These are phyloP conservation scores for Chimonanthus salicifolius DNA, from an alignment of 164 flowering plant species.

Conservation along the genomic window DNA sequence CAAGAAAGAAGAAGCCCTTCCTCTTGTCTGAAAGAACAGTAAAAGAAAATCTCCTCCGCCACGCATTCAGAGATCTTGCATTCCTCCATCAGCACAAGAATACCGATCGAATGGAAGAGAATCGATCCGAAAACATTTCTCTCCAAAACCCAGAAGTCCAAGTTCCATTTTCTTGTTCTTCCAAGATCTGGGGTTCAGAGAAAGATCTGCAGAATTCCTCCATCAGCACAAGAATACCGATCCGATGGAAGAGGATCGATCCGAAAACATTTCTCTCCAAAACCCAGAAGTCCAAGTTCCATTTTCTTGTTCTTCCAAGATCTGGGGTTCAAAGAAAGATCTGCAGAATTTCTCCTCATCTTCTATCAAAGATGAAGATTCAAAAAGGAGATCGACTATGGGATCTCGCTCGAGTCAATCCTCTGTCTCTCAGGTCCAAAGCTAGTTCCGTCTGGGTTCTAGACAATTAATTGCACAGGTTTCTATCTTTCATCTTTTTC, in stretches of 20 bases:
- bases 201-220: neutral
- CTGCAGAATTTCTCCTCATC: no score
- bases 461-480: constrained; percentile 40
- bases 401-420: constrained; percentile 36
- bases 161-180: constrained; percentile 11
- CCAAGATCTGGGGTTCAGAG: constrained; percentile 17
- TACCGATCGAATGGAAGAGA: constrained; percentile 30
- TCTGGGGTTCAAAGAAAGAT: constrained; percentile 6
- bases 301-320: constrained; percentile 18
- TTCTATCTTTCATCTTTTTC: neutral
- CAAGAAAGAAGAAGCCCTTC: neutral
- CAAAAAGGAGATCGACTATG: constrained; percentile 21
- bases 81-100: neutral
- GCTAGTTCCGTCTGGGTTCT: constrained; percentile 44
- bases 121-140: neutral
- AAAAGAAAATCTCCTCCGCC: neutral
- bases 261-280: neutral
- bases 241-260: constrained; percentile 30
- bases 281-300: neutral
- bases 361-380: constrained; percentile 22
- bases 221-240: neutral
- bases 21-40: neutral
- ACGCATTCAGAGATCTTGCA: neutral
- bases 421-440: constrained; percentile 58
- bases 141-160: neutral